Evolutionary conservation across 2,329 filamentous ascomycete genomes (phyloP).

Genomic region (Orbilia brochopaga): DNA sequence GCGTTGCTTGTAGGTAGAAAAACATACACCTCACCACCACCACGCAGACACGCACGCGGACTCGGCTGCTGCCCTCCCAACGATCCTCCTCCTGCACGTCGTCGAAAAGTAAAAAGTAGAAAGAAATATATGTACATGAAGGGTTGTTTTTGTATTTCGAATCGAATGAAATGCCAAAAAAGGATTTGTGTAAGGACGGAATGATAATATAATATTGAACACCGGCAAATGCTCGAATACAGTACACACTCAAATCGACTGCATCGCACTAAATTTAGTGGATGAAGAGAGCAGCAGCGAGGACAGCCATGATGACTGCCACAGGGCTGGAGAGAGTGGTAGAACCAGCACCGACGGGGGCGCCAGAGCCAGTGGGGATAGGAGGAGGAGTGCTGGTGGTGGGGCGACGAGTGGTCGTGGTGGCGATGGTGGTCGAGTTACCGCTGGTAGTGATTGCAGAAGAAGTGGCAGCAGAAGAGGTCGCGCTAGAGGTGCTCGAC

Average conservation of each 20-base stretch:
- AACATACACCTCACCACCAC: not conserved
- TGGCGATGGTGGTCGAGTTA: slow-evolving; percentile 22
- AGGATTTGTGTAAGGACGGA: no score
- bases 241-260: slow-evolving; percentile 6
- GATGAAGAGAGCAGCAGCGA: slow-evolving; percentile 46
- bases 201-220: slow-evolving; percentile 3
- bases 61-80: no score
- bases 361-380: slow-evolving; percentile 5
- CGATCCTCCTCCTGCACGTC: no score
- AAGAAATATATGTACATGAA: not conserved
- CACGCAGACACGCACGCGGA: no score
- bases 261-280: slow-evolving; percentile 34
- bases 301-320: slow-evolving; percentile 47
- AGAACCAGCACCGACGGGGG: slow-evolving; percentile 39
- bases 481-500: not conserved
- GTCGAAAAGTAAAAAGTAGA: not conserved
- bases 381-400: slow-evolving; percentile 9
- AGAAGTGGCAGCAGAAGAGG: slow-evolving; percentile 1
- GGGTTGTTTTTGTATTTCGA: no score
- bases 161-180: no score
- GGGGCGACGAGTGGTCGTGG: slow-evolving; percentile 1
- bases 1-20: not conserved
- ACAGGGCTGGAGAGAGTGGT: slow-evolving; percentile 45
- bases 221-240: slow-evolving; percentile 21
- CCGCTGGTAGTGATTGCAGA: not conserved